phyloP scores from a whole-genome alignment of 805 yeast genomes.

The Saturnispora mendoncae region DNA sequence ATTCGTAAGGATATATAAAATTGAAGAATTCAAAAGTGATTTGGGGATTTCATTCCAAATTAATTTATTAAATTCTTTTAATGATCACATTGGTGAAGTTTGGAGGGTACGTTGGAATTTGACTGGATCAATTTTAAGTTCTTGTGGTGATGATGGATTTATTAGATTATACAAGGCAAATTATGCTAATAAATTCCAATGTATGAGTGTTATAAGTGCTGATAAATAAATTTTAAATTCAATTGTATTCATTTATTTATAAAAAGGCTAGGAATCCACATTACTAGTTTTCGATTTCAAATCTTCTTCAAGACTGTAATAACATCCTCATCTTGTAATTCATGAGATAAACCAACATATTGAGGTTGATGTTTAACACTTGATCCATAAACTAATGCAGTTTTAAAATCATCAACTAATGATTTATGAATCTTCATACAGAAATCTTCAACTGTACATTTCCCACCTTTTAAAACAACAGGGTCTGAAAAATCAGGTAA shows the following conservation, averaged over 20 bases:
- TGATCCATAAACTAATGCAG: constrained; percentile 86
- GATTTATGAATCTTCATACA: constrained; percentile 95
- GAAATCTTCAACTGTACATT: constrained; percentile 86
- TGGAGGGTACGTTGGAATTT: constrained; percentile 96
- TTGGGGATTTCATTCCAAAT: constrained; percentile 18
- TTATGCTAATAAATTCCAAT: constrained; percentile 77
- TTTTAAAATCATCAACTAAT: constrained; percentile 85
- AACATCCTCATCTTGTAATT: constrained; percentile 90
- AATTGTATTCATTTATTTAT: too few relatives aligned
- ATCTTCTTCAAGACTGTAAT: constrained; percentile 81
- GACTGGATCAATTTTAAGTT: constrained; percentile 85
- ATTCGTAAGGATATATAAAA: constrained; percentile 72
- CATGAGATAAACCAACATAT: constrained; percentile 81
- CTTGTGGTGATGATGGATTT: constrained; percentile 93
- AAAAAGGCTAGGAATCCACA: constrained; percentile 16
- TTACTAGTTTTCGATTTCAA: constrained; percentile 5
- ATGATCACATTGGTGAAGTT: constrained; percentile 44
- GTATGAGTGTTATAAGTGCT: constrained; percentile 77
- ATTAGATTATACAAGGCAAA: constrained; percentile 88
- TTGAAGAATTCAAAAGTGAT: constrained; percentile 35
- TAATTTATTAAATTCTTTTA: constrained; percentile 23
- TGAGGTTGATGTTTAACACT: constrained; percentile 98
- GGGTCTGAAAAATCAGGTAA: constrained; percentile 94
- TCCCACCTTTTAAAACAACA: constrained; percentile 75
- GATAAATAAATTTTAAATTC: constrained; percentile 26